phyloP scores from a whole-genome alignment of 2,329 filamentous ascomycete species.

The Ophiostoma australiae region DNA sequence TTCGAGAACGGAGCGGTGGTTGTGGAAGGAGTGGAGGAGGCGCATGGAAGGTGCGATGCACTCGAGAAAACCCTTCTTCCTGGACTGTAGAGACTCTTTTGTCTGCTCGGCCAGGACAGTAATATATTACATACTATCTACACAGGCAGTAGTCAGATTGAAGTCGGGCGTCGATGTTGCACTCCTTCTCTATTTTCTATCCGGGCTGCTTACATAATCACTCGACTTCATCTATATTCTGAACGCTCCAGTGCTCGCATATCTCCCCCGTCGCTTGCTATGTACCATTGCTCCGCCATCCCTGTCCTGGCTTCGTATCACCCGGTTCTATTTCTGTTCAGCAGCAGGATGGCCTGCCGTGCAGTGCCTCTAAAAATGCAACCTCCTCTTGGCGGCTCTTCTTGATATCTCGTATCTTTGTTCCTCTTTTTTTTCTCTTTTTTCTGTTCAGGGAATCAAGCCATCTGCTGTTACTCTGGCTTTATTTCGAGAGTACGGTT shows the following conservation, averaged over 20 bases:
- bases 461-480: neutral
- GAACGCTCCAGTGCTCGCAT: too few relatives aligned
- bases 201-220: neutral
- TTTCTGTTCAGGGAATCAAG: neutral
- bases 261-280: neutral
- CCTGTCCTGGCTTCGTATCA: constrained; percentile 5
- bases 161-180: too few relatives aligned
- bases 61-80: neutral
- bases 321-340: constrained; percentile 8
- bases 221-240: neutral
- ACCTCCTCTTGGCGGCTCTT: constrained; percentile 7
- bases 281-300: neutral
- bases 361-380: neutral
- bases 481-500: neutral
- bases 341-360: neutral
- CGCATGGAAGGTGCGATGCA: neutral
- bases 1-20: neutral
- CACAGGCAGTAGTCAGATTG: too few relatives aligned
- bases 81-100: neutral
- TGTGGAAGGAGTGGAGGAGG: constrained; percentile 7
- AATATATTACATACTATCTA: neutral
- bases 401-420: neutral
- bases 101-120: neutral
- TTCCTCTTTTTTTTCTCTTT: neutral
- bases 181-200: too few relatives aligned